Conservation (phyloP, 768 basidiomycete species). For the Strobilomyces dryophilus region DNA sequence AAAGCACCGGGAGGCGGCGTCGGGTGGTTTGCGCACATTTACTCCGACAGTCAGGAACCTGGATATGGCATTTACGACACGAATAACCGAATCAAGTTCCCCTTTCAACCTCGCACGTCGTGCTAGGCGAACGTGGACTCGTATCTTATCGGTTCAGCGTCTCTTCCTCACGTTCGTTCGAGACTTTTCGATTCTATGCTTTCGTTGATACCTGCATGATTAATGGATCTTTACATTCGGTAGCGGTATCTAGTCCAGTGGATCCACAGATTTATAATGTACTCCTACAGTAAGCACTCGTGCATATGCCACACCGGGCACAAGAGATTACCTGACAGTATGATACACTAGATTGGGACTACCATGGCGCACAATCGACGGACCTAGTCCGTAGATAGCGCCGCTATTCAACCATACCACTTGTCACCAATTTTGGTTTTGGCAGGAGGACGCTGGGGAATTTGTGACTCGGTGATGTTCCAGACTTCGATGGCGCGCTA, state of each 20-base stretch:
- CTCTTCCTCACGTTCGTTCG: not conserved
- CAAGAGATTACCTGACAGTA: slow-evolving; percentile 16
- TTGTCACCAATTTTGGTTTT: slow-evolving; percentile 54
- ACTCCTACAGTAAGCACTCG: not conserved
- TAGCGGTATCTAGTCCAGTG: not conserved
- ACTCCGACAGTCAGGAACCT: slow-evolving; percentile 58
- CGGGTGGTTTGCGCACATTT: slow-evolving; percentile 83
- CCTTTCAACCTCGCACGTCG: slow-evolving; percentile 55
- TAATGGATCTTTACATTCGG: not conserved
- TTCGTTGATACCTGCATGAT: not conserved
- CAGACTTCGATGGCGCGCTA: slow-evolving; percentile 88
- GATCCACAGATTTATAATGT: not conserved
- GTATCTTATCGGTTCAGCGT: not conserved
- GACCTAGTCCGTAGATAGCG: not conserved
- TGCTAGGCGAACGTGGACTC: slow-evolving; percentile 37
- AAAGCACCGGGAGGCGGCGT: slow-evolving; percentile 53
- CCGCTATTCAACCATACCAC: slow-evolving; percentile 58
- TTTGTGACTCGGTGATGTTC: slow-evolving; percentile 67
- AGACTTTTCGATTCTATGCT: not conserved
- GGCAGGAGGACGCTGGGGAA: slow-evolving; percentile 69
- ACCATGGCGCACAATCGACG: not conserved
- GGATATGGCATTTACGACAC: slow-evolving; percentile 67
- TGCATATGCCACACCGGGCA: not conserved
- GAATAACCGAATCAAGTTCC: slow-evolving; percentile 52
- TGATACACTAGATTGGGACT: slow-evolving; percentile 10